Evolutionary conservation across 768 basidiomycete genomes (phyloP).

Genomic region (Gyrodon lividus): DNA sequence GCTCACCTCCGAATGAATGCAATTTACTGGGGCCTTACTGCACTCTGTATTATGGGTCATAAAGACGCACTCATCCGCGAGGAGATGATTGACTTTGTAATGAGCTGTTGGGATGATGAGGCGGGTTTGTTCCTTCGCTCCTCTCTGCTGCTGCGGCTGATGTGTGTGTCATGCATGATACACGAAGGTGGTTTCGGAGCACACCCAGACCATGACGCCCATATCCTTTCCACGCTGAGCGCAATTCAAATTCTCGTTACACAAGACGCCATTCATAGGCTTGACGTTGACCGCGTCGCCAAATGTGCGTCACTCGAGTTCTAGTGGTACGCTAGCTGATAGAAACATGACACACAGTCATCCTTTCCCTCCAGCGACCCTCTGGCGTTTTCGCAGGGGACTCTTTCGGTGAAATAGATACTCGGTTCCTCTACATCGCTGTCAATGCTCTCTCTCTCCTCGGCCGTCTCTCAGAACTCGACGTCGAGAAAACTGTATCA

Average conservation of each 20-base stretch:
- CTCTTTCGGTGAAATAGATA: constrained; percentile 87
- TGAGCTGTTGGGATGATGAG: constrained; percentile 95
- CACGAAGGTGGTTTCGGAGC: constrained; percentile 83
- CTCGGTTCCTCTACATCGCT: constrained; percentile 89
- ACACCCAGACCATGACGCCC: constrained; percentile 91
- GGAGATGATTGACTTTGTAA: constrained; percentile 85
- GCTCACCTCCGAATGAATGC: constrained; percentile 94
- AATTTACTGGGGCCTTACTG: constrained; percentile 94
- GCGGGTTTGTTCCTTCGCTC: constrained; percentile 48
- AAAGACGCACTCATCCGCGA: constrained; percentile 77
- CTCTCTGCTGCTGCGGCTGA: constrained; percentile 1
- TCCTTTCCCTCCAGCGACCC: constrained; percentile 79
- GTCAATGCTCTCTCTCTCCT: constrained; percentile 80
- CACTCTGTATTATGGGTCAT: constrained; percentile 76
- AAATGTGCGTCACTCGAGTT: constrained; percentile 54
- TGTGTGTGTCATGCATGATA: neutral
- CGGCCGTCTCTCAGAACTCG: constrained; percentile 66
- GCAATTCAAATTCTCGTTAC: constrained; percentile 90
- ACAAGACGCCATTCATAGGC: constrained; percentile 72
- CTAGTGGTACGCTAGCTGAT: neutral
- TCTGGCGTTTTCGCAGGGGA: constrained; percentile 93
- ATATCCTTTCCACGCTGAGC: constrained; percentile 82
- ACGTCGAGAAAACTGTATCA: constrained; percentile 61
- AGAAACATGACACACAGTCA: constrained; percentile 47
- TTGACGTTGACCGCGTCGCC: constrained; percentile 70